Conservation (phyloP, 768 basidiomycete species). For the Boletus pseudo-olivaceus region DNA sequence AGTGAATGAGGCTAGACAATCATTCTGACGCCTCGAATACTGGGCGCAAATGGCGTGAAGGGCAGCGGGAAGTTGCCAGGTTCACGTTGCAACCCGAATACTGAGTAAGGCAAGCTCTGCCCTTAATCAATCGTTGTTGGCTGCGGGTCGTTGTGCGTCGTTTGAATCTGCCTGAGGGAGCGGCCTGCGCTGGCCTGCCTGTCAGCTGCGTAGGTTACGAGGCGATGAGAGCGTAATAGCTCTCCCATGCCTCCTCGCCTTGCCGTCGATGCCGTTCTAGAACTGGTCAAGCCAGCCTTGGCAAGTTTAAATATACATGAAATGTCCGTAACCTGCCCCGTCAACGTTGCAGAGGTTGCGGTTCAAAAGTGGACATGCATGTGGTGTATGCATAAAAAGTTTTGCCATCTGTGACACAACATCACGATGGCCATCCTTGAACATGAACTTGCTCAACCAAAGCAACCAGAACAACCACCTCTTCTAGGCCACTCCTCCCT, state of each 20-base stretch:
- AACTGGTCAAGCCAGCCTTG: not conserved
- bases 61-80: slow-evolving; percentile 10
- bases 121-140: slow-evolving; percentile 12
- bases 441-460: slow-evolving; percentile 5
- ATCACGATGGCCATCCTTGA: slow-evolving; percentile 4
- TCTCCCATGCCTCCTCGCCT: slow-evolving; percentile 9
- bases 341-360: not conserved
- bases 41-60: slow-evolving; percentile 21
- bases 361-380: not conserved
- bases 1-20: slow-evolving; percentile 16
- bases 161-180: not conserved
- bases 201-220: slow-evolving; percentile 5
- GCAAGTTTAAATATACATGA: not conserved
- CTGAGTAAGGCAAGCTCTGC: slow-evolving; percentile 16
- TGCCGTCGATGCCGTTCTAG: slow-evolving; percentile 8
- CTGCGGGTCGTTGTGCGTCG: slow-evolving; percentile 4
- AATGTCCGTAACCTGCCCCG: not conserved
- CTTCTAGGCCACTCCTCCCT: not conserved
- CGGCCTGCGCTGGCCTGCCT: slow-evolving; percentile 10
- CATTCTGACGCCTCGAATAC: slow-evolving; percentile 12
- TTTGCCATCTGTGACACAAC: not conserved
- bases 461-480: not conserved
- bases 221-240: slow-evolving; percentile 1
- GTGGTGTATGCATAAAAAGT: not conserved
- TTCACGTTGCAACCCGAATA: slow-evolving; percentile 14